These are phyloP conservation scores for Botryotinia globosa DNA, from an alignment of 2,329 filamentous ascomycete genomes.

Conservation along the genomic window DNA sequence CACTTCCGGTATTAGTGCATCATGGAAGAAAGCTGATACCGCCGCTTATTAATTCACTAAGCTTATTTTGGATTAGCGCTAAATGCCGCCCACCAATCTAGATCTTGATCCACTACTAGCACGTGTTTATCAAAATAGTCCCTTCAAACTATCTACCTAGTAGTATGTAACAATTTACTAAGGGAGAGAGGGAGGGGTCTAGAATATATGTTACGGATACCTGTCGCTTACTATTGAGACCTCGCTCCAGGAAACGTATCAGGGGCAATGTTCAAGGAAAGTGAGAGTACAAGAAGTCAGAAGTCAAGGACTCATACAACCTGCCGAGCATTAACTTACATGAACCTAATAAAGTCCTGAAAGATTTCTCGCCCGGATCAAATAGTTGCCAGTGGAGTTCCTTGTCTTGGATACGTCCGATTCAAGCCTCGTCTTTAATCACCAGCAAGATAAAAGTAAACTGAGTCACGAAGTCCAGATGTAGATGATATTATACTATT, in stretches of 20 bases:
- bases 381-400: background rate
- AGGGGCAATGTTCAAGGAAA: background rate
- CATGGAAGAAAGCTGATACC: background rate
- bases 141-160: background rate
- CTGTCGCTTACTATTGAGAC: background rate
- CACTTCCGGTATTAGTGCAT: background rate
- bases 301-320: background rate
- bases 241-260: background rate
- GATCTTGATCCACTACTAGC: background rate
- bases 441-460: background rate
- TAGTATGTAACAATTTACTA: background rate
- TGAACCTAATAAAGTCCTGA: background rate
- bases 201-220: background rate
- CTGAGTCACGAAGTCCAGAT: background rate
- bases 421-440: too few species aligned
- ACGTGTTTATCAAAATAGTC: background rate
- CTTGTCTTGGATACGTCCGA: background rate
- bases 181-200: background rate
- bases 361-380: background rate
- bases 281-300: background rate
- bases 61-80: background rate
- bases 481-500: background rate
- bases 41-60: background rate
- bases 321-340: background rate
- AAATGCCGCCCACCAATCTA: background rate